These are phyloP conservation scores for Endocalyx cinctus DNA, from an alignment of 2,329 filamentous ascomycete species.

Conservation along the genomic window DNA sequence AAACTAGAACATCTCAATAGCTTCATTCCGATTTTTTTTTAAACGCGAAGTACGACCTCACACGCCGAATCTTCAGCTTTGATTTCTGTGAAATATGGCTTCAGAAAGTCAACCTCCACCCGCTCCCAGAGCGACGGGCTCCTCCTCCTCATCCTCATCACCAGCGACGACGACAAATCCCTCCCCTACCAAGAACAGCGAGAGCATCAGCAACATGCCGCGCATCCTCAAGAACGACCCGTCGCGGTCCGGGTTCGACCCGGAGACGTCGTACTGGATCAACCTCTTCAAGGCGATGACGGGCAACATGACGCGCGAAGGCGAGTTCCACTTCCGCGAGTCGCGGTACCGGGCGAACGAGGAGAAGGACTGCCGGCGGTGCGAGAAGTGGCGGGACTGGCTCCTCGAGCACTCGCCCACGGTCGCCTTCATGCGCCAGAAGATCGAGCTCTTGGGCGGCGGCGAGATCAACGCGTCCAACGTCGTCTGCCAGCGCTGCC, in stretches of 20 bases:
- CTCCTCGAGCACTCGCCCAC: constrained; percentile 79
- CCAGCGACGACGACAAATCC: constrained; percentile 7
- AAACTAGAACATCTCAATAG: too few relatives aligned
- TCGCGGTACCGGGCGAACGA: constrained; percentile 73
- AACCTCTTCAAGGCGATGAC: constrained; percentile 83
- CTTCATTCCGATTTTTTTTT: too few relatives aligned
- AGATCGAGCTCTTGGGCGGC: constrained; percentile 75
- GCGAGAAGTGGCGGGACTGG: constrained; percentile 79
- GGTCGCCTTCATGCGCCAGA: constrained; percentile 80
- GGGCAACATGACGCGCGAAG: constrained; percentile 64
- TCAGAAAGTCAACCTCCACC: constrained; percentile 12
- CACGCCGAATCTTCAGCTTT: too few relatives aligned
- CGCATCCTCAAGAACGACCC: constrained; percentile 52
- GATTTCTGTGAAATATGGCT: too few relatives aligned
- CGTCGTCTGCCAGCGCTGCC: constrained; percentile 78
- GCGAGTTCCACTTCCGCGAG: constrained; percentile 71
- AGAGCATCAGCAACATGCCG: constrained; percentile 14
- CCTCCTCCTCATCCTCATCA: constrained; percentile 4
- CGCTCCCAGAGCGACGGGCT: constrained; percentile 5
- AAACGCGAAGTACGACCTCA: too few relatives aligned
- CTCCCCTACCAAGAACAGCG: constrained; percentile 4
- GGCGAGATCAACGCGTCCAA: constrained; percentile 69
- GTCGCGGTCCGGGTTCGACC: constrained; percentile 58
- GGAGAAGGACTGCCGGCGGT: constrained; percentile 71
- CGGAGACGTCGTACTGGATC: constrained; percentile 62